A percentile compares a stretch with the other conserved stretches of the same genome.
These are phyloP conservation scores for Kodamaea kaohsiungensis DNA, from an alignment of 805 yeast genomes.

Conservation along the genomic window DNA sequence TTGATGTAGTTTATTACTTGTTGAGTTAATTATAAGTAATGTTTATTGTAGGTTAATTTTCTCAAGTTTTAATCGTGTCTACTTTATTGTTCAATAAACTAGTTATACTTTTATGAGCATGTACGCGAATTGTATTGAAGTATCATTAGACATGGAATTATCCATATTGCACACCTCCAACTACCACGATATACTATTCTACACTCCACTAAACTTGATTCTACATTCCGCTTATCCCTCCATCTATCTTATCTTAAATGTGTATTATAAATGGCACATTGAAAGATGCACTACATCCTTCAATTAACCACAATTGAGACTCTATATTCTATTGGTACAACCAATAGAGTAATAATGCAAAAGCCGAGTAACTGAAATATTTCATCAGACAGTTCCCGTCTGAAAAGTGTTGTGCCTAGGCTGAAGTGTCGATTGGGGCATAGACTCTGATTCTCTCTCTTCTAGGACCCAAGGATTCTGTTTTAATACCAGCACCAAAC, in stretches of 20 bases:
- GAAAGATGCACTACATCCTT: neutral
- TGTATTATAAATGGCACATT: neutral
- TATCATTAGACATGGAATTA: no score
- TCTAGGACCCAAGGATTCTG: constrained; percentile 47
- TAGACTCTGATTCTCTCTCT: constrained; percentile 40
- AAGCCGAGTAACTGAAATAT: constrained; percentile 3
- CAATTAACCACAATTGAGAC: constrained; percentile 1
- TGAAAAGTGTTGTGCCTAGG: constrained; percentile 1
- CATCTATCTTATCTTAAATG: neutral
- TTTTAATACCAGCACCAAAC: constrained; percentile 47
- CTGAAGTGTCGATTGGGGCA: constrained; percentile 31
- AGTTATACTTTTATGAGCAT: no score
- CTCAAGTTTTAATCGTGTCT: no score
- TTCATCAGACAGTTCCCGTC: neutral
- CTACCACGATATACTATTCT: no score
- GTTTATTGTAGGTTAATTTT: no score
- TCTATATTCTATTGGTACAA: neutral
- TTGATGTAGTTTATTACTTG: neutral
- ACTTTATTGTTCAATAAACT: no score
- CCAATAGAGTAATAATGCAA: constrained; percentile 5
- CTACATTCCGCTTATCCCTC: neutral
- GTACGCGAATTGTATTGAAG: no score
- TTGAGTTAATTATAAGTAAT: no score
- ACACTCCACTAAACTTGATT: no score
- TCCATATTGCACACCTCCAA: no score